Percentiles rank a stretch among this genome's conserved stretches.
Conservation (phyloP, 495 filamentous ascomycete species). For the Chaetomium cochliodes region DNA sequence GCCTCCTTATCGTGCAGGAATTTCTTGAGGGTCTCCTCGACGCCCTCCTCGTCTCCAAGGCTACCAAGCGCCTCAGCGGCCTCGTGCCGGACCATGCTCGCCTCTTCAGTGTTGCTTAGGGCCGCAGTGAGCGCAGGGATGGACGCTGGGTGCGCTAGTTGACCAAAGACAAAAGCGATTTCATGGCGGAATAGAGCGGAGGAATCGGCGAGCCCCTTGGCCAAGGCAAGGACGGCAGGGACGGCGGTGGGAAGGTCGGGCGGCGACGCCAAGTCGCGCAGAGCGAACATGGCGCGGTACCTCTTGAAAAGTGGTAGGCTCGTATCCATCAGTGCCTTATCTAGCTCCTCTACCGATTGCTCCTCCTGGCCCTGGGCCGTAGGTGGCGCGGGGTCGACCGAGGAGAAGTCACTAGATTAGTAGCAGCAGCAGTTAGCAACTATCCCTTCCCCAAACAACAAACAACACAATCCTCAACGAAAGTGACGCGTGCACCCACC, state of each 20-base stretch:
- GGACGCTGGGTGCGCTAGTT: slow-evolving; percentile 91
- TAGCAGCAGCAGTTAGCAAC: slow-evolving; percentile 8
- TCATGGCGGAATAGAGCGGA: slow-evolving; percentile 97
- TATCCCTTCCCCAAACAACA: too few species aligned
- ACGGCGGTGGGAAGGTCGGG: slow-evolving; percentile 84
- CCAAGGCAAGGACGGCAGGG: slow-evolving; percentile 77
- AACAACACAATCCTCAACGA: background rate
- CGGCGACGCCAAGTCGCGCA: slow-evolving; percentile 89
- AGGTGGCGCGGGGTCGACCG: slow-evolving; percentile 92
- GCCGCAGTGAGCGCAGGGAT: slow-evolving; percentile 82
- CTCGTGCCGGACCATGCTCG: slow-evolving; percentile 96
- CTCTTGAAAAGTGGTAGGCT: slow-evolving; percentile 79
- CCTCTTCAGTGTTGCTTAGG: slow-evolving; percentile 75
- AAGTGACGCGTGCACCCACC: slow-evolving; percentile 48
- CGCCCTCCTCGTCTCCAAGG: slow-evolving; percentile 88
- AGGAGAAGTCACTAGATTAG: slow-evolving; percentile 75
- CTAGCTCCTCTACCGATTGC: slow-evolving; percentile 69
- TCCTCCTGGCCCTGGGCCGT: slow-evolving; percentile 61
- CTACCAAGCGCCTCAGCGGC: slow-evolving; percentile 97
- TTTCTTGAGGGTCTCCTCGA: slow-evolving; percentile 76
- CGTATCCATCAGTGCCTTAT: slow-evolving; percentile 74
- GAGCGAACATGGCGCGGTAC: slow-evolving; percentile 96
- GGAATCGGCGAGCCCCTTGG: slow-evolving; percentile 80
- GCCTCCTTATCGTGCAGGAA: slow-evolving; percentile 88
- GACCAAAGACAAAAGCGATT: slow-evolving; percentile 96